phyloP scores from a whole-genome alignment of 164 flowering plant genomes.

The Aristolochia fimbriata region DNA sequence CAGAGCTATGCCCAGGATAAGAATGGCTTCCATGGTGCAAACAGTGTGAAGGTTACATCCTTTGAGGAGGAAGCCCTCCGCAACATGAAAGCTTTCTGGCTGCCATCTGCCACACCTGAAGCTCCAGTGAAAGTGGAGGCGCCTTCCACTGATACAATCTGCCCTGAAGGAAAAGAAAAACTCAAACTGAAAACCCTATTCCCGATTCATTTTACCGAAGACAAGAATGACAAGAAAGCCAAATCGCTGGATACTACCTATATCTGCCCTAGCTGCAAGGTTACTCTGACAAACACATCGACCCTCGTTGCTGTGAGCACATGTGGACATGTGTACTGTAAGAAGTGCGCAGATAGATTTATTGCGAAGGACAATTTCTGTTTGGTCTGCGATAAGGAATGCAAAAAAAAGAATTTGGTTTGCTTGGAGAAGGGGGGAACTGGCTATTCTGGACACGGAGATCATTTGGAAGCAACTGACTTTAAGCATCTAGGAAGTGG shows the following conservation, averaged over 20 bases:
- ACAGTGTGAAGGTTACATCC: constrained; percentile 84
- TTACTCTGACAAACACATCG: constrained; percentile 66
- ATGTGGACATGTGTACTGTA: constrained; percentile 91
- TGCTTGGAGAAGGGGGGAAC: constrained; percentile 78
- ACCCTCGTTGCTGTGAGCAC: constrained; percentile 69
- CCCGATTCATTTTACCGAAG: constrained; percentile 65
- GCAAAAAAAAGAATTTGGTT: constrained; percentile 68
- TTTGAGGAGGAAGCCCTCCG: constrained; percentile 95
- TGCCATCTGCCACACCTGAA: constrained; percentile 97
- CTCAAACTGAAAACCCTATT: constrained; percentile 78
- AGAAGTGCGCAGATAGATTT: constrained; percentile 78
- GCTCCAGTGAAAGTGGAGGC: constrained; percentile 73
- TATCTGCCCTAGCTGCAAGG: constrained; percentile 91
- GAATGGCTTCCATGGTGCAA: constrained; percentile 96
- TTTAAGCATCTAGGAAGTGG: constrained; percentile 98
- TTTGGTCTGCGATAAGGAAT: constrained; percentile 56
- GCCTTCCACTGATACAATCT: constrained; percentile 54
- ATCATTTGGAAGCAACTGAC: constrained; percentile 66
- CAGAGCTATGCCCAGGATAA: constrained; percentile 53
- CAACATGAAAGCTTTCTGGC: constrained; percentile 97
- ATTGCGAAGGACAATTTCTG: constrained; percentile 83
- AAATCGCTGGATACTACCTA: constrained; percentile 26
- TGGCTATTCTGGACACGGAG: constrained; percentile 84
- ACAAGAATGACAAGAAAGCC: constrained; percentile 36
- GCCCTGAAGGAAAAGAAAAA: constrained; percentile 93